Evolutionary conservation across 495 filamentous ascomycete genomes (phyloP).

Genomic region (Friedmanniomyces endolithicus): DNA sequence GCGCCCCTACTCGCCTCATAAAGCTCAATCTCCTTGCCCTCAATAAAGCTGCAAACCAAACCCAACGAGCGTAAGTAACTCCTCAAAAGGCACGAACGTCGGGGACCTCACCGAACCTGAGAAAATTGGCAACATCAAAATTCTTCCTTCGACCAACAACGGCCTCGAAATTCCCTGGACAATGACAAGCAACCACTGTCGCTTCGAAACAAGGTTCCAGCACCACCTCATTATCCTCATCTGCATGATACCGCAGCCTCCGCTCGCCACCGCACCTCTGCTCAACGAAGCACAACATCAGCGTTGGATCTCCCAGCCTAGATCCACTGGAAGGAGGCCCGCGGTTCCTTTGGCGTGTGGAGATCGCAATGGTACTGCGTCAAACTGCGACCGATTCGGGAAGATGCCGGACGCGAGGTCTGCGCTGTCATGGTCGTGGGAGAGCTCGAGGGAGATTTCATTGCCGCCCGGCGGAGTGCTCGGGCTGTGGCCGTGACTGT

Average conservation of each 20-base stretch:
- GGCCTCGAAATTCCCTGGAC: slow-evolving; percentile 21
- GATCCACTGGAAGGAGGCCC: slow-evolving; percentile 1
- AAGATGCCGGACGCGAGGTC: slow-evolving; percentile 35
- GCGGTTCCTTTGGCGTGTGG: background rate
- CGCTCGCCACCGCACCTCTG: slow-evolving; percentile 12
- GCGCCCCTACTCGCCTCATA: slow-evolving; percentile 25
- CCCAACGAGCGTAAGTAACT: background rate
- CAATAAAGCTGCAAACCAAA: slow-evolving; percentile 16
- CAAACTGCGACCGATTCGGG: slow-evolving; percentile 36
- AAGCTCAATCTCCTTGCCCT: slow-evolving; percentile 16
- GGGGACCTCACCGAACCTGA: background rate
- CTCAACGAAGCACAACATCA: slow-evolving; percentile 19
- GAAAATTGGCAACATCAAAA: slow-evolving; percentile 21
- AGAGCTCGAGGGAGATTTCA: slow-evolving; percentile 10
- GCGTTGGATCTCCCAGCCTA: slow-evolving; percentile 2
- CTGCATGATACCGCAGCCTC: slow-evolving; percentile 9
- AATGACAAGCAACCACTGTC: slow-evolving; percentile 10
- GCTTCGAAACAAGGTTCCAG: slow-evolving; percentile 25
- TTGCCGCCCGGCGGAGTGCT: slow-evolving; percentile 5
- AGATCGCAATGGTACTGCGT: slow-evolving; percentile 4
- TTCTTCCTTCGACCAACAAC: slow-evolving; percentile 21
- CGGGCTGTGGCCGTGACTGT: slow-evolving; percentile 5
- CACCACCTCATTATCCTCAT: slow-evolving; percentile 21
- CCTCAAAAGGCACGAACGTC: background rate
- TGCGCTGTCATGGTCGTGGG: slow-evolving; percentile 21